These are phyloP conservation scores for Afroboletus lepidellus DNA, from an alignment of 1,284 basidiomycete genomes.

Conservation along the genomic window DNA sequence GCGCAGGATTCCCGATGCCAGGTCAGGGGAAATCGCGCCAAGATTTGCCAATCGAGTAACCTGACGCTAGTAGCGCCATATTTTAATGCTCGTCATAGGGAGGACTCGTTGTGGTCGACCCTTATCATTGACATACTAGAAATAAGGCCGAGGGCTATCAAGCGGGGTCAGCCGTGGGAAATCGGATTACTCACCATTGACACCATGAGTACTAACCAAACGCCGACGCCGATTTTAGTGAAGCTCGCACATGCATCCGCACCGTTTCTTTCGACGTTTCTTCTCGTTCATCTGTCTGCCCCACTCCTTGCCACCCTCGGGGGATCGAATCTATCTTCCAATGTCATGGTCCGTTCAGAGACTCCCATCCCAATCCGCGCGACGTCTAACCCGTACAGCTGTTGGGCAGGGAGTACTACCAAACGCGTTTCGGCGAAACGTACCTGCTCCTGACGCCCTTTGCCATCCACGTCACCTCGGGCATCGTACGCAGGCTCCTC, in stretches of 20 bases:
- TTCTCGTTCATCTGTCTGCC: constrained; percentile 67
- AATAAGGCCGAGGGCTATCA: no score
- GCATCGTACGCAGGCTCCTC: constrained; percentile 54
- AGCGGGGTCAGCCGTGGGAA: no score
- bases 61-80: no score
- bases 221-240: constrained; percentile 35
- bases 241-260: constrained; percentile 53
- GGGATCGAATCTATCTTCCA: constrained; percentile 61
- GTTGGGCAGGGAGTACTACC: constrained; percentile 76
- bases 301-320: constrained; percentile 66
- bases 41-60: no score
- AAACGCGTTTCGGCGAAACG: constrained; percentile 61
- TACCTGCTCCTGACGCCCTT: constrained; percentile 63
- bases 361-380: not conserved
- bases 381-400: constrained; percentile 42
- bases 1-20: no score
- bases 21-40: no score
- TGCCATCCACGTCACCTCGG: constrained; percentile 54
- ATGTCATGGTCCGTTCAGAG: constrained; percentile 57
- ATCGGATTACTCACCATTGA: no score
- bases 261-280: constrained; percentile 62
- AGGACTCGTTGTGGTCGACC: no score
- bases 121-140: no score
- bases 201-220: not conserved
- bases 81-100: no score